Conservation (phyloP, 768 basidiomycete species). For the Lactifluus hygrophoroides region DNA sequence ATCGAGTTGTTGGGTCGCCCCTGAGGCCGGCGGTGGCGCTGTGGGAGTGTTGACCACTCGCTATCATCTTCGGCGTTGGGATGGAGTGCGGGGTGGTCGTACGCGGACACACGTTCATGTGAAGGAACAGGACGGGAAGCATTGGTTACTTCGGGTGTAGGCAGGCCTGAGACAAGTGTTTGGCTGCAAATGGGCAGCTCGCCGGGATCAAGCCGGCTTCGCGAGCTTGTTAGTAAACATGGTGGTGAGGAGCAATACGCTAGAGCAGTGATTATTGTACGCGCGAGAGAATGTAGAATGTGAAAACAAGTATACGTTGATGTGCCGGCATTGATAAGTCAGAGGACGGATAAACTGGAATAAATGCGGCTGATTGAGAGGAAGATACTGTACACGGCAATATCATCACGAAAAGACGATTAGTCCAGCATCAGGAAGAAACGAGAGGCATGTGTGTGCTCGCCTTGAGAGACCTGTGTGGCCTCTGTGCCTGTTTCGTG, state of each 20-base stretch:
- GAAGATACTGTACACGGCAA: not conserved
- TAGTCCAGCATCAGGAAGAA: not conserved
- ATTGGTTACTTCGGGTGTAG: not conserved
- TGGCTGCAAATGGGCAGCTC: not conserved
- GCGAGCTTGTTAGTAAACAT: not conserved
- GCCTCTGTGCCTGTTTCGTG: not conserved
- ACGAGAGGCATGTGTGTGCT: not conserved
- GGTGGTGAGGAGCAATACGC: not conserved
- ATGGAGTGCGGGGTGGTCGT: slow-evolving; percentile 7
- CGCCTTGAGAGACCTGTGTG: not conserved
- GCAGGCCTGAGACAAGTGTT: not conserved
- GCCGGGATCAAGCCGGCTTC: not conserved
- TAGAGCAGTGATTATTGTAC: not conserved
- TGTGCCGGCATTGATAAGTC: not conserved
- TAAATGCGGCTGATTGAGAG: not conserved
- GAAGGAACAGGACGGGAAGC: not conserved
- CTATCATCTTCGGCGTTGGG: not conserved
- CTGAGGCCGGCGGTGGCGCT: not conserved
- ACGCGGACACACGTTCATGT: not conserved
- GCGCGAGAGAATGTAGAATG: not conserved
- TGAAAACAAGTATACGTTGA: not conserved
- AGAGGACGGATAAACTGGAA: too few relatives aligned
- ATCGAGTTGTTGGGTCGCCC: not conserved
- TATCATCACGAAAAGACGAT: not conserved
- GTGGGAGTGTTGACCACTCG: slow-evolving; percentile 13